Evolutionary conservation across 257 asterid species (phyloP), one percentile per base, ranked within the genome.

Genomic region (Solanum chmielewskii): DNA sequence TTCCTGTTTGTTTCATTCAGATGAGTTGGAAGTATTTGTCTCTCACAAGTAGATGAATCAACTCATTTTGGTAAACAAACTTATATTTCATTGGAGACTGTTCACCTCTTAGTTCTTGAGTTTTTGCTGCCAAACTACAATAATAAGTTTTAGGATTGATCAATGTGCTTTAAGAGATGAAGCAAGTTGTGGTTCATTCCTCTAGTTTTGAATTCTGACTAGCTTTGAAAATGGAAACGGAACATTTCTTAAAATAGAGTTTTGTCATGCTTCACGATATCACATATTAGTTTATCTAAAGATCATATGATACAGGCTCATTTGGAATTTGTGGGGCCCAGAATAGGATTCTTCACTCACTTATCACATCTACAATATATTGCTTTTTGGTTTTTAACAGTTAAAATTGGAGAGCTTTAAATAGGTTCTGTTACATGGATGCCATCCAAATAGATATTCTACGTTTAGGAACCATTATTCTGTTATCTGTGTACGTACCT

Each of bases 401-500:
- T 66, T 42, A 42, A 84, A 84, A 37, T 66, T 62, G 64, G 27
- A 70, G 56, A 41, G 80, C 62, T 66, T 64, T 42, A 84, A 64
- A 25, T 66, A 64, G 64, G 64, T n/a, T 41, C 68, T 15, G 12
- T n/a, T 84, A 69, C 37, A 84, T 8, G 60, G 87, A 84, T 41
- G 80, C 64, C 64, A 64, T 62, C 80, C 56, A 84, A 84, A 84
- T 62, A 66, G 15, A 84, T 27, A 62, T 84, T 68, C 64, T 41
- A 41, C 9, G 49, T 41, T 84, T 64, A 21, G 87, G 41, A 84
- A 66, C 56, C 60, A 64, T 39, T 41, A 33, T 45, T 37, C 80
- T 39, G 31, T 44, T 77, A 15, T 44, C 39, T 44, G 84, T 25
- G 39, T 41, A 69, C 91, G 2, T 90, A 96, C 99, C 99, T 92